Conservation (phyloP, 2,329 filamentous ascomycete genomes). For the Emydomyces testavorans region DNA sequence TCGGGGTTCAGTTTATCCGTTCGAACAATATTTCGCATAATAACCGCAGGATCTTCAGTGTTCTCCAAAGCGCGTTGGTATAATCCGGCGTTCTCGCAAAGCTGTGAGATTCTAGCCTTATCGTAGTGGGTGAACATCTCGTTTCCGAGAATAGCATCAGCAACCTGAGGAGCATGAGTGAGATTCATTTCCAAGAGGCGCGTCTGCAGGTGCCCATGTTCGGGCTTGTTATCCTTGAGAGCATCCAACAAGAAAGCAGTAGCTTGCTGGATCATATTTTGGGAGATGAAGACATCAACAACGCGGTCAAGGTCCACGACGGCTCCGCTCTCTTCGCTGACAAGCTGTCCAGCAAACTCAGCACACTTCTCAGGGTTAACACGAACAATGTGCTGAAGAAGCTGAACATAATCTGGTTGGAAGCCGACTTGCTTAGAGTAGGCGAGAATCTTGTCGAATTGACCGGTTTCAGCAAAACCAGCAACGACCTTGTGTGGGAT, state of each 20-base stretch:
- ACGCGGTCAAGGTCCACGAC: slow-evolving; percentile 88
- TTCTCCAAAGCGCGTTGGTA: slow-evolving; percentile 82
- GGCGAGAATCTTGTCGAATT: slow-evolving; percentile 92
- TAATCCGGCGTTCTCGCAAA: slow-evolving; percentile 89
- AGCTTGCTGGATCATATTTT: slow-evolving; percentile 94
- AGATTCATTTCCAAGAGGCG: slow-evolving; percentile 96
- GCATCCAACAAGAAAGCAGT: slow-evolving; percentile 97
- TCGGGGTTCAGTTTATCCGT: slow-evolving; percentile 80
- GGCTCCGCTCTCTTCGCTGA: slow-evolving; percentile 75
- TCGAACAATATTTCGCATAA: slow-evolving; percentile 81
- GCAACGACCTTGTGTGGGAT: slow-evolving; percentile 89
- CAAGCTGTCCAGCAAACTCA: slow-evolving; percentile 86
- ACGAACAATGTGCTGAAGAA: slow-evolving; percentile 85
- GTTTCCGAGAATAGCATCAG: slow-evolving; percentile 93
- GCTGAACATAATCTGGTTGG: slow-evolving; percentile 84
- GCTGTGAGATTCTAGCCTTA: slow-evolving; percentile 70
- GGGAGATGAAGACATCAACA: slow-evolving; percentile 94
- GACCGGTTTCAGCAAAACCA: slow-evolving; percentile 85
- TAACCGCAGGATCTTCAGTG: slow-evolving; percentile 75
- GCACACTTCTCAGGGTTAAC: slow-evolving; percentile 86
- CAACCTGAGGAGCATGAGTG: slow-evolving; percentile 89
- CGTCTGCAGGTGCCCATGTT: slow-evolving; percentile 88
- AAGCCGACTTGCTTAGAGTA: slow-evolving; percentile 79
- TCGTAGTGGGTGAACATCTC: slow-evolving; percentile 99
- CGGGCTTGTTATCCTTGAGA: slow-evolving; percentile 84